Percentiles rank a stretch among this genome's conserved stretches.
Conservation (phyloP, 257 asterid genomes). For the Fraxinus pennsylvanica region DNA sequence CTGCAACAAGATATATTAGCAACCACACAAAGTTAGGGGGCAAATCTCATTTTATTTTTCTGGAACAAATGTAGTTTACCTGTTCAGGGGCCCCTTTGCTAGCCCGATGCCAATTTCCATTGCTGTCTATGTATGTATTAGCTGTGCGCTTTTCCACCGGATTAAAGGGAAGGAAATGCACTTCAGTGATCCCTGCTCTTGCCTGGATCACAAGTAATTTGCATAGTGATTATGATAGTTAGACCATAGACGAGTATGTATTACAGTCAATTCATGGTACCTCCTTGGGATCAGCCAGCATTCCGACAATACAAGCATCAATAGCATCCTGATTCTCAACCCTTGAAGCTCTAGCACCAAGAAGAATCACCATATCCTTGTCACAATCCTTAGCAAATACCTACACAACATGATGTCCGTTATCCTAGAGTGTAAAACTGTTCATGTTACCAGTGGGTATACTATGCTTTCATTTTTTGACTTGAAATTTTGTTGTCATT, state of each 20-base stretch:
- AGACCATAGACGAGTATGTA: not conserved
- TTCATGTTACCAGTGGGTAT: not conserved
- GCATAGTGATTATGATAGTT: not conserved
- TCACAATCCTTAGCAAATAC: conserved; percentile 45
- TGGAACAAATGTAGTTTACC: conserved; percentile 34
- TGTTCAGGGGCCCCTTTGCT: conserved; percentile 99
- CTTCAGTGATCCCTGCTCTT: conserved; percentile 86
- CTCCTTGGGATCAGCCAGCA: conserved; percentile 53
- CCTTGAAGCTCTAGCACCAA: conserved; percentile 53
- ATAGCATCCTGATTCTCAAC: conserved; percentile 59
- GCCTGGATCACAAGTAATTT: conserved; percentile 43
- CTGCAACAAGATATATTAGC: conserved; percentile 23
- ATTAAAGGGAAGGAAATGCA: conserved; percentile 88
- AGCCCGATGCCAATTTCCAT: conserved; percentile 80
- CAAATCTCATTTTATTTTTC: not conserved
- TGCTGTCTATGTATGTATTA: conserved; percentile 62
- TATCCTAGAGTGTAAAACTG: not conserved
- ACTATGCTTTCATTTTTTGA: not conserved
- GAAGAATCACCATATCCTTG: conserved; percentile 40
- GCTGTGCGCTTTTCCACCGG: conserved; percentile 95
- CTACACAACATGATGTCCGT: conserved; percentile 12
- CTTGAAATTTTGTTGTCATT: not conserved
- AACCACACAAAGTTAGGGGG: not conserved
- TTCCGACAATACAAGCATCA: conserved; percentile 51
- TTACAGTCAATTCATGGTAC: conserved; percentile 20